Evolutionary conservation across 352 stramenopile genomes (phyloP).

Genomic region (Globisporangium iwayamae): DNA sequence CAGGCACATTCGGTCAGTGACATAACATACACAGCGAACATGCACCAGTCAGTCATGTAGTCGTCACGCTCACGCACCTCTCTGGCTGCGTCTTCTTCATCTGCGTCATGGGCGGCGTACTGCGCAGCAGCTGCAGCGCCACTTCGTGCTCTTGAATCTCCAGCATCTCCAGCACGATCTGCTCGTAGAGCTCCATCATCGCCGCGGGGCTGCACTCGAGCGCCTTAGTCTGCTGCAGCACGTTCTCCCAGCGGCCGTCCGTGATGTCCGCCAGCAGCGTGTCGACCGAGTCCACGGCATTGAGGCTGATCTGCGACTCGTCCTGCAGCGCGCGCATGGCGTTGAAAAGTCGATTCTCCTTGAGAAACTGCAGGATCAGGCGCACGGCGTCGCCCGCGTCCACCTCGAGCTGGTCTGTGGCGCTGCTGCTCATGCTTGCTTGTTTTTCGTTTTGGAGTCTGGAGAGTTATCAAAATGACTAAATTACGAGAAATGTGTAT

Average conservation of each 20-base stretch:
- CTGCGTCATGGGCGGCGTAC: constrained; percentile 36
- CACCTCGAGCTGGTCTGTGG: constrained; percentile 43
- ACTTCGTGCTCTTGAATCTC: constrained; percentile 82
- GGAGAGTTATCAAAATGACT: too few species aligned
- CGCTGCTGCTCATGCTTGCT: constrained; percentile 11
- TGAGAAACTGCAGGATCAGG: constrained; percentile 90
- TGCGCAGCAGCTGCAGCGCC: constrained; percentile 57
- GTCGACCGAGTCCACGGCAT: constrained; percentile 86
- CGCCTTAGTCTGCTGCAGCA: constrained; percentile 84
- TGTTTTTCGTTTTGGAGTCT: too few species aligned
- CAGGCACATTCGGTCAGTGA: constrained; percentile 3
- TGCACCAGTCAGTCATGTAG: not conserved
- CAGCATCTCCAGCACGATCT: constrained; percentile 85
- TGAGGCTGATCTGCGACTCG: constrained; percentile 84
- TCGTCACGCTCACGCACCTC: constrained; percentile 23
- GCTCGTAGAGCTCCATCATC: constrained; percentile 89
- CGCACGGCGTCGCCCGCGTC: constrained; percentile 79
- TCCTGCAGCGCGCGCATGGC: constrained; percentile 84
- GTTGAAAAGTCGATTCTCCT: constrained; percentile 86
- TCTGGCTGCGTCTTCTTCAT: constrained; percentile 54
- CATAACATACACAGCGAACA: not conserved
- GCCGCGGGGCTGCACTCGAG: constrained; percentile 57
- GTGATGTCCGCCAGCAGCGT: constrained; percentile 74
- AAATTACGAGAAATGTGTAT: too few species aligned
- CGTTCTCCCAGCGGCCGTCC: constrained; percentile 84